A percentile compares a stretch with the other conserved stretches of the same genome.
Conservation (phyloP, 2,329 filamentous ascomycete genomes). For the Paecilomyces dactylethromorphus region DNA sequence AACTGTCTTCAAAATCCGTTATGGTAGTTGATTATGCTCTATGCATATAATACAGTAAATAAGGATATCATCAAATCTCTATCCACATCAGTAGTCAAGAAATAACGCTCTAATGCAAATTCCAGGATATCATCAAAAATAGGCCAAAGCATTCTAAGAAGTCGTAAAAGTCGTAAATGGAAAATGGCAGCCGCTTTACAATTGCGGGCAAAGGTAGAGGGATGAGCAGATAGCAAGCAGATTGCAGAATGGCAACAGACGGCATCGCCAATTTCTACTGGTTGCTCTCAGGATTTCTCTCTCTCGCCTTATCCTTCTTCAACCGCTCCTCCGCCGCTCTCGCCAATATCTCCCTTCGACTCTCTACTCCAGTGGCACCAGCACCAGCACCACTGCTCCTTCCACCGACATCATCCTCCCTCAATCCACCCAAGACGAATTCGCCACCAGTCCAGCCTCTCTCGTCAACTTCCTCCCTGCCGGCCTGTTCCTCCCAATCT, state of each 20-base stretch:
- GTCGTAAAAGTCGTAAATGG: not conserved
- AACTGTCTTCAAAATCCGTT: no score
- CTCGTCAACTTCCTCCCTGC: conserved; percentile 57
- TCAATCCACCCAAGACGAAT: conserved; percentile 60
- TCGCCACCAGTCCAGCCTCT: conserved; percentile 74
- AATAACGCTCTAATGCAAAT: not conserved
- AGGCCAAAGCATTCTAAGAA: conserved; percentile 1
- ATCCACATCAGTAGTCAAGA: not conserved
- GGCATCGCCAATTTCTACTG: not conserved
- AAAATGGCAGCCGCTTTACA: not conserved
- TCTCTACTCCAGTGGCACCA: conserved; percentile 44
- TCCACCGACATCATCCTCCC: conserved; percentile 36
- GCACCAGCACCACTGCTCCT: conserved; percentile 12
- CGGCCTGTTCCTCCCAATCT: conserved; percentile 43
- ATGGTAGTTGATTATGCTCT: not conserved
- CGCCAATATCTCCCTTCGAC: conserved; percentile 67
- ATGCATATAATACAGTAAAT: not conserved
- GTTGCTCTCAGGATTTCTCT: conserved; percentile 3
- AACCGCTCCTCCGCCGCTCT: conserved; percentile 54
- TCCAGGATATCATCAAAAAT: conserved; percentile 2
- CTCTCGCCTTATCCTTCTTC: conserved; percentile 16
- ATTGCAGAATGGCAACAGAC: not conserved
- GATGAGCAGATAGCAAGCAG: not conserved
- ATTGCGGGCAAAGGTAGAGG: not conserved
- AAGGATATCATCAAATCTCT: not conserved